A percentile compares a stretch with the other conserved stretches of the same genome.
phyloP scores from a whole-genome alignment of 2,329 filamentous ascomycete species.

The Beauveria bassiana region DNA sequence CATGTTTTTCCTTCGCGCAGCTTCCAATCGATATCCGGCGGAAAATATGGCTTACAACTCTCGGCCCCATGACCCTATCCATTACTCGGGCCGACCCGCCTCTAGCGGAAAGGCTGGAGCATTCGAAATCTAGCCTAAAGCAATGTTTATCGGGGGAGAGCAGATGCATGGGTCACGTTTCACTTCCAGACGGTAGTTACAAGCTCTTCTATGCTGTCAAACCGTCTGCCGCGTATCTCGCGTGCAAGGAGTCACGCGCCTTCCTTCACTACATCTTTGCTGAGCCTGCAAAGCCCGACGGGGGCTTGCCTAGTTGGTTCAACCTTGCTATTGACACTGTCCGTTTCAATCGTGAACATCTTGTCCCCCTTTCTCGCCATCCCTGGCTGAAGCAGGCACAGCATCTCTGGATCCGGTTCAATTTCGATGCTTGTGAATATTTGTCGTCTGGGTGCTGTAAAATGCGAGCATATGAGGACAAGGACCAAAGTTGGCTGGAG shows the following conservation, averaged over 20 bases:
- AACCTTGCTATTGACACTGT: background rate
- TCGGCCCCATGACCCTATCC: slow-evolving; percentile 1
- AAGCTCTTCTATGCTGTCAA: background rate
- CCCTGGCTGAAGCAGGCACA: slow-evolving; percentile 1
- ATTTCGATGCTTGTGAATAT: background rate
- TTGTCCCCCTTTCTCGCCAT: background rate
- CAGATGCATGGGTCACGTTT: background rate
- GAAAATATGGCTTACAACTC: slow-evolving; percentile 4
- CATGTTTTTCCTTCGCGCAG: slow-evolving; percentile 2
- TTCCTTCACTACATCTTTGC: slow-evolving; percentile 5
- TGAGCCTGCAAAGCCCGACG: background rate
- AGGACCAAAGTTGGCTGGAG: background rate
- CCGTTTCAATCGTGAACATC: background rate
- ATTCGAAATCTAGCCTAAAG: no score
- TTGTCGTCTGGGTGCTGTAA: no score
- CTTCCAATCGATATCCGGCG: slow-evolving; percentile 3
- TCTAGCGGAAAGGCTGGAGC: background rate
- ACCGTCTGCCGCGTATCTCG: slow-evolving; percentile 2
- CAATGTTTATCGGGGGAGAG: background rate
- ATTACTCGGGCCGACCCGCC: background rate
- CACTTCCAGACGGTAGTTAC: background rate
- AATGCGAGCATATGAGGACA: background rate
- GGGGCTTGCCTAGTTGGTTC: slow-evolving; percentile 5
- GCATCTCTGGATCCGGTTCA: background rate
- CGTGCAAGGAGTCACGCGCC: slow-evolving; percentile 3